Evolutionary conservation across 192 early-diverging fungal genomes (phyloP).

Genomic region (Podila verticillata): DNA sequence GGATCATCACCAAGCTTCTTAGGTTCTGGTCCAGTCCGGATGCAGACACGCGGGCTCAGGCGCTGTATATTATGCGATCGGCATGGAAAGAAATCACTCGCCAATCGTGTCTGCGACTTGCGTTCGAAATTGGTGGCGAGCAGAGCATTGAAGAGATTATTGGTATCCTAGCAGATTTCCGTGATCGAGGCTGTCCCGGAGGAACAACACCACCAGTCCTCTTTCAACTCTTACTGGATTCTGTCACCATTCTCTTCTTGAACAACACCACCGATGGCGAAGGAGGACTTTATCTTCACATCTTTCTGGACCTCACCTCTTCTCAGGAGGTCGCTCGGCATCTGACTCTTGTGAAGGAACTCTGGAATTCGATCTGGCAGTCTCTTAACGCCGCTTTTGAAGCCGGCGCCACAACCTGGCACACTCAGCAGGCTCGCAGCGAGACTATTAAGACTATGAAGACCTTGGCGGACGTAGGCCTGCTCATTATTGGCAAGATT

Average conservation of each 20-base stretch:
- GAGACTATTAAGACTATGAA: slow-evolving; percentile 47
- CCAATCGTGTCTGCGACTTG: slow-evolving; percentile 21
- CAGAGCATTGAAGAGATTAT: slow-evolving; percentile 32
- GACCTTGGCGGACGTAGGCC: slow-evolving; percentile 26
- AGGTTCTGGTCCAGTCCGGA: slow-evolving; percentile 41
- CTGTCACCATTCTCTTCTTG: slow-evolving; percentile 38
- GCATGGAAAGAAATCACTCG: slow-evolving; percentile 32
- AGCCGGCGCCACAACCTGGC: slow-evolving; percentile 33
- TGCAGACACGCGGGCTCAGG: slow-evolving; percentile 25
- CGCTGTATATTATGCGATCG: slow-evolving; percentile 26
- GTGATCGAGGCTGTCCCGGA: slow-evolving; percentile 30
- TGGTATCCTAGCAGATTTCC: slow-evolving; percentile 28
- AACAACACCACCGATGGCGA: slow-evolving; percentile 41
- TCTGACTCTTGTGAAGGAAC: slow-evolving; percentile 25
- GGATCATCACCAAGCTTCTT: slow-evolving; percentile 21
- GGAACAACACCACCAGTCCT: slow-evolving; percentile 30
- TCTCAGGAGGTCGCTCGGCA: slow-evolving; percentile 36
- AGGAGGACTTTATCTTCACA: slow-evolving; percentile 46
- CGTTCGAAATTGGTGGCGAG: slow-evolving; percentile 30
- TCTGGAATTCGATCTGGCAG: slow-evolving; percentile 45
- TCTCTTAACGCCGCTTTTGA: slow-evolving; percentile 33
- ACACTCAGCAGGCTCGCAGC: slow-evolving; percentile 20
- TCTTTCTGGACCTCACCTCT: slow-evolving; percentile 36
- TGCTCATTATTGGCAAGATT: slow-evolving; percentile 41
- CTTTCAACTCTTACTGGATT: slow-evolving; percentile 32